These are phyloP conservation scores for Macrotyloma uniflorum DNA, from an alignment of 306 rosid genomes.

Conservation along the genomic window DNA sequence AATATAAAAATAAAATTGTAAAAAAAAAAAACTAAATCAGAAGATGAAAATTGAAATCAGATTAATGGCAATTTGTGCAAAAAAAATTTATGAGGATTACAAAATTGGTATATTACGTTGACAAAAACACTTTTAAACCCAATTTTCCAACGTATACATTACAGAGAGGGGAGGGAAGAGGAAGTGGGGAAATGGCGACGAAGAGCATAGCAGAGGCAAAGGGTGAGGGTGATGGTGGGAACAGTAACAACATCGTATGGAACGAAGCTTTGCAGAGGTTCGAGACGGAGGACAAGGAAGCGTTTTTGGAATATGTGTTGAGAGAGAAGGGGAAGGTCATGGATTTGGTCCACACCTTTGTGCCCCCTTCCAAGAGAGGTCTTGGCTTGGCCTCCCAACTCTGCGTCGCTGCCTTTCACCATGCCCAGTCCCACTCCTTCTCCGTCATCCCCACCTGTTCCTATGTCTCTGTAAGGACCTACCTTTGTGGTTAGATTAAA, in stretches of 20 bases:
- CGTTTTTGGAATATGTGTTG: conserved; percentile 61
- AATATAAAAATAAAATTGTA: too few species aligned
- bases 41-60: too few species aligned
- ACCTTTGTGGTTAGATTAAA: background rate
- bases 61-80: too few species aligned
- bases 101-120: too few species aligned
- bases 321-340: conserved; percentile 59
- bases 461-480: conserved; percentile 71
- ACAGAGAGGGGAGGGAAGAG: too few species aligned
- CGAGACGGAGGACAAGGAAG: conserved; percentile 85
- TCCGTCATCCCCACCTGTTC: conserved; percentile 75
- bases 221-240: background rate
- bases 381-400: conserved; percentile 84
- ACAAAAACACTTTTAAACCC: too few species aligned
- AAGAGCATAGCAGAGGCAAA: background rate
- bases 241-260: conserved; percentile 52
- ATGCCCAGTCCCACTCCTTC: conserved; percentile 66
- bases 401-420: conserved; percentile 78
- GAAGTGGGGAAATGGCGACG: background rate
- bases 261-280: conserved; percentile 57
- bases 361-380: conserved; percentile 85
- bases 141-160: too few species aligned
- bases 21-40: too few species aligned
- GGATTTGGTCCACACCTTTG: conserved; percentile 85
- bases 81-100: too few species aligned